phyloP scores from a whole-genome alignment of 225 moss, liverwort and hornwort species.

The Asterella californica region DNA sequence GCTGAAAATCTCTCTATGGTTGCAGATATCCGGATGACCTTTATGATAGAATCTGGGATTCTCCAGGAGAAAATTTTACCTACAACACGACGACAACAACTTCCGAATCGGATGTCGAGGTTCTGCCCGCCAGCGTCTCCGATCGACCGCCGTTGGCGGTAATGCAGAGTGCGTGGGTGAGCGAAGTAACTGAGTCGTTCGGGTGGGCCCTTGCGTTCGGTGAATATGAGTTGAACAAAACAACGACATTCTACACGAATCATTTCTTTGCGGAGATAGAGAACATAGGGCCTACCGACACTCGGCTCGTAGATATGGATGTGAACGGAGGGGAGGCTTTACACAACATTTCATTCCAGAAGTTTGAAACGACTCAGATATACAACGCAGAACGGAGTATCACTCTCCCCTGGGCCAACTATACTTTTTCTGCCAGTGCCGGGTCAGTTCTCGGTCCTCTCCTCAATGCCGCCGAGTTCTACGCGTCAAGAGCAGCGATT shows the following conservation, averaged over 20 bases:
- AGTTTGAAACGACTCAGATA: neutral
- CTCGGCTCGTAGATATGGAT: neutral
- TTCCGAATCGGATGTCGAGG: accelerated
- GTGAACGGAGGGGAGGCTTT: neutral
- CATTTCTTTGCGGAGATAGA: conserved; percentile 13
- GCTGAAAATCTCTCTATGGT: neutral
- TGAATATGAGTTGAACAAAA: neutral
- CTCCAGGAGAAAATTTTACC: accelerated
- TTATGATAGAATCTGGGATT: conserved; percentile 31
- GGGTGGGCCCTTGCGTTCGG: neutral
- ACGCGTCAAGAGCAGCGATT: neutral
- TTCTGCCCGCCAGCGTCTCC: neutral
- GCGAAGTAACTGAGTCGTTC: neutral
- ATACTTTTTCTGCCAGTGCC: neutral
- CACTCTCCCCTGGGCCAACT: neutral
- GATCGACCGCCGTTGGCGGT: conserved; percentile 24
- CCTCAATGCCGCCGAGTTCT: conserved; percentile 29
- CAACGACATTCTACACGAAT: neutral
- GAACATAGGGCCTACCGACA: neutral
- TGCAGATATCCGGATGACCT: conserved; percentile 52
- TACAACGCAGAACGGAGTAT: neutral
- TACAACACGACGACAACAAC: neutral
- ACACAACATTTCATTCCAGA: too few species aligned
- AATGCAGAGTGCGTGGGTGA: conserved; percentile 39
- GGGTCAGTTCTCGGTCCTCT: conserved; percentile 20